Percentiles rank a stretch among this genome's conserved stretches.
Conservation (phyloP, 1,139 yeast species). For the Torulaspora globosa region DNA sequence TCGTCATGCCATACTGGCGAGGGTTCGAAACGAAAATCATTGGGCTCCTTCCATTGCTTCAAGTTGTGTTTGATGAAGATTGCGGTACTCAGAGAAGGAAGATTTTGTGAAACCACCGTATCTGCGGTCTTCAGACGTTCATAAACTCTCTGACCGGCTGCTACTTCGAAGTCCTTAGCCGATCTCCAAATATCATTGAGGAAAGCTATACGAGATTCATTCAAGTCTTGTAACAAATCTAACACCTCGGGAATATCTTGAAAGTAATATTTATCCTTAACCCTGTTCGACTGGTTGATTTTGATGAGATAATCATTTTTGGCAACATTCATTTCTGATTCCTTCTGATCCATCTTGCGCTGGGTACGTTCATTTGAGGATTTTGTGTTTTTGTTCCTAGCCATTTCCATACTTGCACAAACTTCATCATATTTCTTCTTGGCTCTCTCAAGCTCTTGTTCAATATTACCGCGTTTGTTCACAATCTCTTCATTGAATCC, state of each 20-base stretch:
- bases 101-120: constrained; percentile 61
- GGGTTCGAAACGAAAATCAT: constrained; percentile 79
- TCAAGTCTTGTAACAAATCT: constrained; percentile 80
- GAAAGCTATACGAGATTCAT: constrained; percentile 71
- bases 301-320: constrained; percentile 80
- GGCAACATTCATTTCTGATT: constrained; percentile 76
- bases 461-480: constrained; percentile 55
- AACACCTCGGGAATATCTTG: constrained; percentile 91
- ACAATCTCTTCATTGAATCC: constrained; percentile 56
- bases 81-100: constrained; percentile 71
- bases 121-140: constrained; percentile 53
- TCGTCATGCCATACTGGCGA: constrained; percentile 97
- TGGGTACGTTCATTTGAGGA: constrained; percentile 53
- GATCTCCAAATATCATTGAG: constrained; percentile 65
- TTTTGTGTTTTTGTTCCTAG: constrained; percentile 65
- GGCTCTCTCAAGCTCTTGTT: constrained; percentile 63
- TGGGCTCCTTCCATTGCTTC: constrained; percentile 77
- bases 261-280: constrained; percentile 87
- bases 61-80: constrained; percentile 91
- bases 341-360: constrained; percentile 57
- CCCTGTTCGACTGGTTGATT: constrained; percentile 79
- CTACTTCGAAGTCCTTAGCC: constrained; percentile 62
- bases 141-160: constrained; percentile 50
- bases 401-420: constrained; percentile 76
- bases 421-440: constrained; percentile 74